Evolutionary conservation across 495 filamentous ascomycete species (phyloP).

Genomic region (Wilcoxina mikolae): DNA sequence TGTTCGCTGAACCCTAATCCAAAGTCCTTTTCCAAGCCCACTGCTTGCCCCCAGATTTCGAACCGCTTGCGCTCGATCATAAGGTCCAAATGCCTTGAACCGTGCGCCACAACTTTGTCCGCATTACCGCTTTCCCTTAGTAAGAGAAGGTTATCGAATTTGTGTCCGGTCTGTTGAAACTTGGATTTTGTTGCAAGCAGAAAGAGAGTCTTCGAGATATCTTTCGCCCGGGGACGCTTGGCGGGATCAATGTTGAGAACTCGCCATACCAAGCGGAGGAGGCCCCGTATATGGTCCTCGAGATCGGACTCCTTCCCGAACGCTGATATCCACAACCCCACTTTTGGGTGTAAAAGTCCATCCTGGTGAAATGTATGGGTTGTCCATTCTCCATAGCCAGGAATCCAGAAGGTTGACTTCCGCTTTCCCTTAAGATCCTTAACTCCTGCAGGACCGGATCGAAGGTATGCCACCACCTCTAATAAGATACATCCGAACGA

Average conservation of each 20-base stretch:
- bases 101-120: background rate
- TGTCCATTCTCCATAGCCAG: background rate
- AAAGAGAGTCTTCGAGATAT: background rate
- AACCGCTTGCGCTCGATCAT: background rate
- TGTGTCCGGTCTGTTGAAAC: background rate
- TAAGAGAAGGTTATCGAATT: too few relatives aligned
- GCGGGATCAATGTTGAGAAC: background rate
- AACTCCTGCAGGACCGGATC: conserved; percentile 10
- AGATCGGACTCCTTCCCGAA: background rate
- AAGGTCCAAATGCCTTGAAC: background rate
- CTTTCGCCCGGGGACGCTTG: background rate
- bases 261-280: background rate
- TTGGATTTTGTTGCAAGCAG: background rate
- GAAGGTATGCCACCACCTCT: conserved; percentile 22
- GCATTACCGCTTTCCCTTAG: too few relatives aligned
- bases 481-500: conserved; percentile 28
- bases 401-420: background rate
- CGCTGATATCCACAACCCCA: background rate
- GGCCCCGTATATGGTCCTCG: background rate
- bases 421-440: background rate
- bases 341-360: background rate
- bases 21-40: background rate
- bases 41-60: background rate
- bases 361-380: background rate
- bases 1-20: too few relatives aligned